Evolutionary conservation across 2,329 filamentous ascomycete genomes (phyloP).

Genomic region (Cadophora luteo-olivacea): DNA sequence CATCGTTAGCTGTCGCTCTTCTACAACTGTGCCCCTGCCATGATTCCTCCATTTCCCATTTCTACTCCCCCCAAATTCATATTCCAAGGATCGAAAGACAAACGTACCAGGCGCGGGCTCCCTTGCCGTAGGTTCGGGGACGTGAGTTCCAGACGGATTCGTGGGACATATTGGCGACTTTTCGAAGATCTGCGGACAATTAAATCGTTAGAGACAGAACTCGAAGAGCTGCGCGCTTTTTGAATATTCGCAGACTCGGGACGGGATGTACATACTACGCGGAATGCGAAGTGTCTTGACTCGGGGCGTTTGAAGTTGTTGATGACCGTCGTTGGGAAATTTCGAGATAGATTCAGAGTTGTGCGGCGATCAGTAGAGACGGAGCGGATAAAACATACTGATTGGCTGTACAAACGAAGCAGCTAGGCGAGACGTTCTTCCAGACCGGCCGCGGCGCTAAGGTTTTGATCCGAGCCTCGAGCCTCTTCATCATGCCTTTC

Average conservation of each 20-base stretch:
- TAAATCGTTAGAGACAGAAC: constrained; percentile 10
- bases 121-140: constrained; percentile 97
- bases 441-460: background rate
- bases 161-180: constrained; percentile 69
- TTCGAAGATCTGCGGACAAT: constrained; percentile 2
- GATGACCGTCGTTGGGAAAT: constrained; percentile 12
- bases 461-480: background rate
- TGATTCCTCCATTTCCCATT: background rate
- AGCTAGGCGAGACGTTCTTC: background rate
- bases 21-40: background rate
- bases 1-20: constrained; percentile 27
- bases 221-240: background rate
- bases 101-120: constrained; percentile 90
- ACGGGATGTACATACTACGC: constrained; percentile 10
- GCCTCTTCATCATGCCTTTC: background rate
- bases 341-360: background rate
- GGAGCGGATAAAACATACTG: background rate
- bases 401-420: background rate
- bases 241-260: background rate
- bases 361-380: background rate
- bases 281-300: constrained; percentile 15
- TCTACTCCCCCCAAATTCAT: background rate
- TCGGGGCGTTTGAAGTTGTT: constrained; percentile 9
- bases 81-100: background rate
- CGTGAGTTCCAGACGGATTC: constrained; percentile 99